Conservation (phyloP, 2,329 filamentous ascomycete species). For the Pyrenophora teres region DNA sequence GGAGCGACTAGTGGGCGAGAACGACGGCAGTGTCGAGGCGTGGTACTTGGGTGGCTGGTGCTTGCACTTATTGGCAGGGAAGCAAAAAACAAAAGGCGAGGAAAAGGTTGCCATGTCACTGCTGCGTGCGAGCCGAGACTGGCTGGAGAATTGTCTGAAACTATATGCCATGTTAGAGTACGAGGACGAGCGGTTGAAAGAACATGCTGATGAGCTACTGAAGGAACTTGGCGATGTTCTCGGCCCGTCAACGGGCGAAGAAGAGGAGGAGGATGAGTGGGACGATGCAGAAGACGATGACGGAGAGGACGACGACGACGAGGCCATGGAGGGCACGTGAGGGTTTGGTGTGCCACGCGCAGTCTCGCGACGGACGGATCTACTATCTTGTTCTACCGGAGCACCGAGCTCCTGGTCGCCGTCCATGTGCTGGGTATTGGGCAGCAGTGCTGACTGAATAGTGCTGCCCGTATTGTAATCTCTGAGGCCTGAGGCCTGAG, state of each 20-base stretch:
- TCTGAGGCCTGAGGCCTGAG: background rate
- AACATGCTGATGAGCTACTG: slow-evolving; percentile 75
- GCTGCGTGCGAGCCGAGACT: slow-evolving; percentile 77
- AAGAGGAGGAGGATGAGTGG: slow-evolving; percentile 51
- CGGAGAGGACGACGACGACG: slow-evolving; percentile 39
- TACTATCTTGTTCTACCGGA: too few species aligned
- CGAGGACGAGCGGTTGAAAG: slow-evolving; percentile 77
- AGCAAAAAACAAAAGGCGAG: slow-evolving; percentile 60
- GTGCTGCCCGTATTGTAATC: too few species aligned
- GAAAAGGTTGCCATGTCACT: slow-evolving; percentile 60
- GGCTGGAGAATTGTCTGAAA: slow-evolving; percentile 79
- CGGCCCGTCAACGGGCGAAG: slow-evolving; percentile 50
- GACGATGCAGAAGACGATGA: slow-evolving; percentile 47
- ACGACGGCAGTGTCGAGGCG: slow-evolving; percentile 91
- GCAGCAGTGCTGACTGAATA: too few species aligned
- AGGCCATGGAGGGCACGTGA: slow-evolving; percentile 47
- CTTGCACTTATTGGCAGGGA: slow-evolving; percentile 76
- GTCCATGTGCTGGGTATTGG: too few species aligned
- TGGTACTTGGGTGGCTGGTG: slow-evolving; percentile 98
- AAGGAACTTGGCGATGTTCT: slow-evolving; percentile 52
- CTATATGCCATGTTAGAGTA: slow-evolving; percentile 82
- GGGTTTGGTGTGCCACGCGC: background rate
- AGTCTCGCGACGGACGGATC: background rate
- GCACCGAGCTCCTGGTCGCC: too few species aligned
- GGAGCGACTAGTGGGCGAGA: slow-evolving; percentile 81